Conservation (phyloP, 805 yeast species). For the Lachancea quebecensis region DNA sequence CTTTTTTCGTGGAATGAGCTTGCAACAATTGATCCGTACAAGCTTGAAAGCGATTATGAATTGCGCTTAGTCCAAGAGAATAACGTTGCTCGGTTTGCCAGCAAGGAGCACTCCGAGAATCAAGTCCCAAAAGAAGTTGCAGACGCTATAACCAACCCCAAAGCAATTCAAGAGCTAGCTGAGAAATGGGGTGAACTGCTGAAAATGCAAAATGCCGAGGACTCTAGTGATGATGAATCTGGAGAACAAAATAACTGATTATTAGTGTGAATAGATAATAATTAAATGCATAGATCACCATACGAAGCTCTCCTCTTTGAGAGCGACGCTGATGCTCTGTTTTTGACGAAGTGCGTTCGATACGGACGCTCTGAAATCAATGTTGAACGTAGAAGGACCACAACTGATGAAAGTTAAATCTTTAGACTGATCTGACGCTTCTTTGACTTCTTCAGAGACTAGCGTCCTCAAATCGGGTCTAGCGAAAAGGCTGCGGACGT, state of each 20-base stretch:
- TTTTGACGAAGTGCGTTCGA: slow-evolving; percentile 32
- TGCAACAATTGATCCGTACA: slow-evolving; percentile 21
- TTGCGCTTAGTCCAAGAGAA: slow-evolving; percentile 62
- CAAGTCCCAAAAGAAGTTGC: slow-evolving; percentile 90
- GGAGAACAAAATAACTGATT: background rate
- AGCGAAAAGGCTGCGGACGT: slow-evolving; percentile 21
- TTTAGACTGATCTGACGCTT: slow-evolving; percentile 33
- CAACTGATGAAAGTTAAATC: slow-evolving; percentile 52
- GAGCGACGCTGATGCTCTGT: slow-evolving; percentile 26
- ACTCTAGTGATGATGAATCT: slow-evolving; percentile 10
- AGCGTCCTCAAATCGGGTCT: slow-evolving; percentile 43
- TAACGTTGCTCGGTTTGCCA: slow-evolving; percentile 68
- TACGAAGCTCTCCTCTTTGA: slow-evolving; percentile 31
- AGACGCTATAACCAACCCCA: slow-evolving; percentile 68
- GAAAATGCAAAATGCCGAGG: slow-evolving; percentile 20
- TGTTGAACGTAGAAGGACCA: slow-evolving; percentile 58
- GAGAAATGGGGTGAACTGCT: slow-evolving; percentile 48
- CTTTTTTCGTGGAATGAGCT: slow-evolving; percentile 84
- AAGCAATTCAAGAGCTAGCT: slow-evolving; percentile 62
- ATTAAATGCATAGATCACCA: slow-evolving; percentile 14
- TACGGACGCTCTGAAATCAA: slow-evolving; percentile 44
- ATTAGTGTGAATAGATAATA: background rate
- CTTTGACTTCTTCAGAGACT: slow-evolving; percentile 31
- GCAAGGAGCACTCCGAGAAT: slow-evolving; percentile 80
- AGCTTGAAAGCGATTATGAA: slow-evolving; percentile 35